Evolutionary conservation across 192 early-diverging fungal genomes (phyloP).

Genomic region (Entomortierella beljakovae): DNA sequence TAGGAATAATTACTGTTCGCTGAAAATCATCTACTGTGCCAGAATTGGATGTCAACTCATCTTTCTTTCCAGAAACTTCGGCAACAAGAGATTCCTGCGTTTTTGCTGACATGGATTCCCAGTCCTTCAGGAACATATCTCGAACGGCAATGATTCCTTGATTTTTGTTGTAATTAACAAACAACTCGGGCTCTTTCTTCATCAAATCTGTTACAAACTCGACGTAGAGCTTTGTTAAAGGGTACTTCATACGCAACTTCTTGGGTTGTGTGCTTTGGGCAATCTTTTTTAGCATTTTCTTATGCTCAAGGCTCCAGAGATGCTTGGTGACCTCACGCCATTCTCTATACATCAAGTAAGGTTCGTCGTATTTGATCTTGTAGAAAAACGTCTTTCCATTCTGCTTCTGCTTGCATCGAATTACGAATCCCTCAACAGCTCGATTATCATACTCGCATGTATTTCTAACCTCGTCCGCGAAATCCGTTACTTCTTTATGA

Average conservation of each 20-base stretch:
- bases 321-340: conserved; percentile 94
- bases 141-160: conserved; percentile 88
- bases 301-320: conserved; percentile 53
- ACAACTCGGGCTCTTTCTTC: conserved; percentile 70
- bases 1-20: conserved; percentile 71
- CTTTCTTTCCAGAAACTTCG: background rate
- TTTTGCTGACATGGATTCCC: conserved; percentile 46
- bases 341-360: conserved; percentile 95
- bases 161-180: conserved; percentile 70
- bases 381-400: conserved; percentile 65
- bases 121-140: conserved; percentile 78
- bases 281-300: conserved; percentile 15
- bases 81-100: conserved; percentile 16
- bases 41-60: too few relatives aligned
- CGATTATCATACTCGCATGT: conserved; percentile 74
- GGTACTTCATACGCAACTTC: conserved; percentile 59
- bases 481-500: conserved; percentile 70
- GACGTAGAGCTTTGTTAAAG: conserved; percentile 76
- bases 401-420: conserved; percentile 72
- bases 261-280: background rate
- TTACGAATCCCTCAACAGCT: conserved; percentile 93
- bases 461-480: conserved; percentile 74
- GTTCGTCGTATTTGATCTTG: conserved; percentile 97
- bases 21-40: conserved; percentile 35
- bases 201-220: conserved; percentile 79